Evolutionary conservation across 2,329 filamentous ascomycete genomes (phyloP).

Genomic region (Aspergillus udagawae): DNA sequence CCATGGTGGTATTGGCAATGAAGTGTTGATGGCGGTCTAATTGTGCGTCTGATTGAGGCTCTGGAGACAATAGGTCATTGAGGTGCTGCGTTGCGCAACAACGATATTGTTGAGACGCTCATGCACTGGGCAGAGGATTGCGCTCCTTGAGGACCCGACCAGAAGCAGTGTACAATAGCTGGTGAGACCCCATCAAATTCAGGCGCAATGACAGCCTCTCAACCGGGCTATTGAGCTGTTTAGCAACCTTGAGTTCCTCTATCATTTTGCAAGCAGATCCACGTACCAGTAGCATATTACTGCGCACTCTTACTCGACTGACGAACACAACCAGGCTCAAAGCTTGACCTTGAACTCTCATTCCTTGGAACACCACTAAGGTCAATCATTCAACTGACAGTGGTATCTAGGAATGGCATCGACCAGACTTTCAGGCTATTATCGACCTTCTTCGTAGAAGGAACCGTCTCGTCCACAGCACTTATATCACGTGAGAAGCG

Average conservation of each 20-base stretch:
- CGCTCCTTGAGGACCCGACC: not conserved
- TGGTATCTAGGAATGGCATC: conserved; percentile 21
- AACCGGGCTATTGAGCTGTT: not conserved
- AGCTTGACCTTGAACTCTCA: not conserved
- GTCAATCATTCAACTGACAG: not conserved
- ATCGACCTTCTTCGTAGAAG: conserved; percentile 16
- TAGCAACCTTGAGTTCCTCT: not conserved
- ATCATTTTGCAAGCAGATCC: not conserved
- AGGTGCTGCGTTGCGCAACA: not conserved
- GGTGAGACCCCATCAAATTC: not conserved
- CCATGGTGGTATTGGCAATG: not conserved
- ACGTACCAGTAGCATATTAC: not conserved
- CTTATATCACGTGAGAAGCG: conserved; percentile 19
- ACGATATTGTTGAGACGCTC: not conserved
- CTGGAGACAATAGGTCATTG: not conserved
- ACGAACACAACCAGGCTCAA: not conserved
- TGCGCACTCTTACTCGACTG: not conserved
- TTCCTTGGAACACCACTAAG: not conserved
- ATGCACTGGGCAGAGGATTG: not conserved
- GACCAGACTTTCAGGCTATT: conserved; percentile 42
- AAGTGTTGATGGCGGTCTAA: not conserved
- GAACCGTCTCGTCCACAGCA: conserved; percentile 4
- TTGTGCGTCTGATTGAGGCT: not conserved
- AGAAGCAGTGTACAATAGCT: not conserved
- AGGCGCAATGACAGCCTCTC: not conserved